A percentile compares a stretch with the other conserved stretches of the same genome.
phyloP scores from a whole-genome alignment of 352 stramenopile species.

The Phytopythium boreale region DNA sequence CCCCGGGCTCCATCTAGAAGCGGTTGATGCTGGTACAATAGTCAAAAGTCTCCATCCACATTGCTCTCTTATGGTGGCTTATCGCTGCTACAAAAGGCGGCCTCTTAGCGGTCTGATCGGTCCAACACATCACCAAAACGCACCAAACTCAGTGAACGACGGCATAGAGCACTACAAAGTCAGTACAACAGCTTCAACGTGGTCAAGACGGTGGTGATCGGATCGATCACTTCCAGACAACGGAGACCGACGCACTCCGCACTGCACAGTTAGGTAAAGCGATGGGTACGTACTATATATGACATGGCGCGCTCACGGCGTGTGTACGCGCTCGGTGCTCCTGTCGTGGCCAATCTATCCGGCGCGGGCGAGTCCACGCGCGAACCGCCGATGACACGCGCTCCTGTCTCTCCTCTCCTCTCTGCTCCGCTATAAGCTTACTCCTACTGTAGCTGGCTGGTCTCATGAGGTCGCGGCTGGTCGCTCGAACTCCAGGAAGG shows the following conservation, averaged over 20 bases:
- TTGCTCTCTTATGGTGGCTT: too few species aligned
- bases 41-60: too few species aligned
- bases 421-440: constrained; percentile 7
- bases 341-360: not conserved
- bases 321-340: too few species aligned
- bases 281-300: constrained; percentile 5
- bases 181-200: constrained; percentile 3
- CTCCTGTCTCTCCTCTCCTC: constrained; percentile 1
- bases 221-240: not conserved
- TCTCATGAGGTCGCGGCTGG: not conserved
- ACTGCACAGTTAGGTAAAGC: not conserved
- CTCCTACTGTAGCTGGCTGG: not conserved
- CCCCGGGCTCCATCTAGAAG: too few species aligned
- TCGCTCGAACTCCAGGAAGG: constrained; percentile 29
- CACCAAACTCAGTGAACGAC: too few species aligned
- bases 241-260: too few species aligned
- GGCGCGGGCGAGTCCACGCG: not conserved
- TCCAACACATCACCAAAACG: too few species aligned
- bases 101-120: too few species aligned
- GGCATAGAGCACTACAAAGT: not conserved
- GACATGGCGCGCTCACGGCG: not conserved
- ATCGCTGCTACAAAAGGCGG: too few species aligned
- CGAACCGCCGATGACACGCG: not conserved
- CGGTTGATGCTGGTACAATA: too few species aligned
- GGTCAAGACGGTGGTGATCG: not conserved